Evolutionary conservation across 805 yeast species (phyloP).

Genomic region (Metschnikowia koreensis): DNA sequence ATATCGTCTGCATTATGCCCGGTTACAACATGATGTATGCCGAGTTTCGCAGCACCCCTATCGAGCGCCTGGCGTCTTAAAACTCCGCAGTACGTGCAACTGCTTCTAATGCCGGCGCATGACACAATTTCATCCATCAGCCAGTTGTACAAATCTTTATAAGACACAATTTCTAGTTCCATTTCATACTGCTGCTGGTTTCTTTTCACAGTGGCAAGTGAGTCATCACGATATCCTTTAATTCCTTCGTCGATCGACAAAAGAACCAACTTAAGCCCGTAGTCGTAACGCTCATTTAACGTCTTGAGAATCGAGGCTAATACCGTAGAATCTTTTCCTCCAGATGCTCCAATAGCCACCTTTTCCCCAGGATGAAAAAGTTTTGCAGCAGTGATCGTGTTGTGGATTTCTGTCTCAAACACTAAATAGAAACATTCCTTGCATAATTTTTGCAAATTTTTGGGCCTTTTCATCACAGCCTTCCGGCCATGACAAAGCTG

Average conservation of each 20-base stretch:
- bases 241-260: conserved; percentile 96
- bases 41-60: conserved; percentile 86
- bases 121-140: conserved; percentile 97
- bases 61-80: conserved; percentile 94
- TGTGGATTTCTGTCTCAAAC: conserved; percentile 93
- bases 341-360: conserved; percentile 97
- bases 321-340: conserved; percentile 98
- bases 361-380: conserved; percentile 78
- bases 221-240: conserved; percentile 94
- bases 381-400: conserved; percentile 70
- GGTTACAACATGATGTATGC: conserved; percentile 87
- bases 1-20: conserved; percentile 99
- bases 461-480: conserved; percentile 89
- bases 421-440: conserved; percentile 85
- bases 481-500: conserved; percentile 80
- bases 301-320: conserved; percentile 84
- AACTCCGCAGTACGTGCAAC: conserved; percentile 98
- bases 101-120: conserved; percentile 87
- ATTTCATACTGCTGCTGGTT: conserved; percentile 82
- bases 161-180: conserved; percentile 78
- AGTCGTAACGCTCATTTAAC: conserved; percentile 81
- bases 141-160: conserved; percentile 91
- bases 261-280: conserved; percentile 81
- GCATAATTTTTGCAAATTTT: conserved; percentile 85
- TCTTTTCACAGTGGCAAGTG: conserved; percentile 93